Evolutionary conservation across 2,329 filamentous ascomycete species (phyloP), one percentile per base, ranked within the genome.

Genomic region (Penicillium sp.): DNA sequence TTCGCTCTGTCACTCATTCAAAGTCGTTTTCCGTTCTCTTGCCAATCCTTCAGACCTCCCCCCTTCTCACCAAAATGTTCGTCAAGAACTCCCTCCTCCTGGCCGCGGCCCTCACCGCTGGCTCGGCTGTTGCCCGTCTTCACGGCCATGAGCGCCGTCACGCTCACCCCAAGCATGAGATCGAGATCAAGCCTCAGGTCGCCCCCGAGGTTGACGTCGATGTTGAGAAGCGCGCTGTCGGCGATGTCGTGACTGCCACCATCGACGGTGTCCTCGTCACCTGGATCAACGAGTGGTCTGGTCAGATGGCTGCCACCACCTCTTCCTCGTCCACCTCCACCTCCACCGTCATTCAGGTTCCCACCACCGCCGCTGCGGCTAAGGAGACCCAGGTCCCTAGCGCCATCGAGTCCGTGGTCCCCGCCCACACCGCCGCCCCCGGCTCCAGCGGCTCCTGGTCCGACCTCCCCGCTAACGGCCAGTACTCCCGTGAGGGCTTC

Each of bases 71-170:
- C 65, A 73, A 54, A 36, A 77, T 77, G 75, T 73, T 75, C 60
- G 58, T 77, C 66, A 75, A 77, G 63, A 73, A 74, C 64, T 71
- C 74, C 19, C 46, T 75, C 60, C 56, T 75, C 55, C 61, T 77
- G 58, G 59, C 75, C 56, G 69, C 73, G 56, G 74, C 75, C 54
- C 55, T 77, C 69, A 70, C 72, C 64, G 74, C 74, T 59, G 68
- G 74, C 62, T 70, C 71, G 40, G 66, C 73, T 35, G 66, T 73
- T 40, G 75, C 73, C 60, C 74, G 73, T 61, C 61, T 70, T 43
- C 74, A 77, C 66, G 73, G 72, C 60, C 74, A 77, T 59, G 70
- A 76, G 55, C 74, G 73, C 60, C 74, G 74, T 58, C 74, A 77
- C 60, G 64, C 66, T 35, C 72, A 75, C 66, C 59, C 54, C 33